These are phyloP conservation scores for Davidsoniella neocaledoniae DNA, from an alignment of 2,329 filamentous ascomycete genomes.

Conservation along the genomic window DNA sequence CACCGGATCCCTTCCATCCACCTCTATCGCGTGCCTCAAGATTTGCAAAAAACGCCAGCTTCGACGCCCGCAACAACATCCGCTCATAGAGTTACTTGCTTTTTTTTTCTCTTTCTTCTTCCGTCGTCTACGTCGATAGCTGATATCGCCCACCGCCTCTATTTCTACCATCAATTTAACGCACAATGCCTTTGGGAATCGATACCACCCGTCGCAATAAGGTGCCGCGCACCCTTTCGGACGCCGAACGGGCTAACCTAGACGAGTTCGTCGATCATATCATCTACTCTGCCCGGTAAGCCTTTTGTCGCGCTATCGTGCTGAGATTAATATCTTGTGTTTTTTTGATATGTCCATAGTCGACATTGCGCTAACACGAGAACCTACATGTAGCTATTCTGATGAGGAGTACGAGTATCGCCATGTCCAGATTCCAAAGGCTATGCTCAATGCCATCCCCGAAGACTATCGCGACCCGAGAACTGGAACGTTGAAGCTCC, in stretches of 20 bases:
- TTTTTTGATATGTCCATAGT: not conserved
- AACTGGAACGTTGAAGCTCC: constrained; percentile 83
- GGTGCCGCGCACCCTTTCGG: constrained; percentile 61
- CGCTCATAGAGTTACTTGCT: not conserved
- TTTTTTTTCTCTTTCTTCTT: not conserved
- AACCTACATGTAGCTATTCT: constrained; percentile 50
- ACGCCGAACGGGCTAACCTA: constrained; percentile 64
- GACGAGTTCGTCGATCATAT: constrained; percentile 89
- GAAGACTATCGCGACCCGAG: constrained; percentile 81
- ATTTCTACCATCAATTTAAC: not conserved
- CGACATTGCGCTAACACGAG: constrained; percentile 3
- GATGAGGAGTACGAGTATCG: constrained; percentile 92
- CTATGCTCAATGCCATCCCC: constrained; percentile 94
- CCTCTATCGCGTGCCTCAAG: not conserved
- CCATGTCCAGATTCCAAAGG: constrained; percentile 92
- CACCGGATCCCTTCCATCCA: not conserved
- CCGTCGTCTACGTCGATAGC: not conserved
- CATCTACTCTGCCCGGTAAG: constrained; percentile 83
- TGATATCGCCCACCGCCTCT: not conserved
- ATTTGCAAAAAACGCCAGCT: not conserved
- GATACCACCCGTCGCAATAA: constrained; percentile 78
- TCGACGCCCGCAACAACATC: not conserved
- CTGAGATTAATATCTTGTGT: not conserved
- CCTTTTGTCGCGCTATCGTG: constrained; percentile 7
- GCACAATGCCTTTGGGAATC: constrained; percentile 32